These are phyloP conservation scores for Pelargonium fulgidum DNA, from an alignment of 441 rosid genomes.

Conservation along the genomic window DNA sequence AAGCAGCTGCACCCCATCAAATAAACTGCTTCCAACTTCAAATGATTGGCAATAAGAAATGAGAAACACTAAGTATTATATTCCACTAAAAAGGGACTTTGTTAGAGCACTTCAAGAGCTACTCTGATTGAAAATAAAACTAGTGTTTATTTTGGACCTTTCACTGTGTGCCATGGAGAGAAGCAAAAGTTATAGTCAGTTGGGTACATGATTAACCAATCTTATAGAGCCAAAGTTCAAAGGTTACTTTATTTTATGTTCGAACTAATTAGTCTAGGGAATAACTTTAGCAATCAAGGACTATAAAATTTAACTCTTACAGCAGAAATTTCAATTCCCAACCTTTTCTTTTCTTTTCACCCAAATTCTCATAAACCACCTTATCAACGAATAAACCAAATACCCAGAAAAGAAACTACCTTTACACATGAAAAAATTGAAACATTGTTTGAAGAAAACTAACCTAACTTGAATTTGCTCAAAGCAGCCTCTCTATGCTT, in stretches of 20 bases:
- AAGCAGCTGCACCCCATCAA: background rate
- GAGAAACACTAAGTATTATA: background rate
- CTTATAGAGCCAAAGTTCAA: background rate
- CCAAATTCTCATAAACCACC: background rate
- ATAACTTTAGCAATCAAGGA: background rate
- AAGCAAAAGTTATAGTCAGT: background rate
- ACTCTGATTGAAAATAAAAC: background rate
- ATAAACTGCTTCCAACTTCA: background rate
- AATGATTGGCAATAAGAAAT: background rate
- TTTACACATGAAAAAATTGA: background rate
- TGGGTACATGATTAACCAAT: background rate
- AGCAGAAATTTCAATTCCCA: background rate
- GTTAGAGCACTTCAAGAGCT: background rate
- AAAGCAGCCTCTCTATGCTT: constrained; percentile 49
- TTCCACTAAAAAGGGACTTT: background rate
- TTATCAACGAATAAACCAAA: background rate
- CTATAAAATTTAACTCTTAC: background rate
- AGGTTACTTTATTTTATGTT: background rate
- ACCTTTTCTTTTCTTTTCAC: background rate
- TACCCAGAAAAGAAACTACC: background rate
- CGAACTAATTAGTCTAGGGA: background rate
- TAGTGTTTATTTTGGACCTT: background rate
- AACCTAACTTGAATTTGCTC: constrained; percentile 50
- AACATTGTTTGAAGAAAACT: constrained; percentile 10
- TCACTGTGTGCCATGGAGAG: background rate